Evolutionary conservation across 306 rosid genomes (phyloP), one percentile per base, ranked within the genome.

Genomic region (Vigna reflexopilosa): DNA sequence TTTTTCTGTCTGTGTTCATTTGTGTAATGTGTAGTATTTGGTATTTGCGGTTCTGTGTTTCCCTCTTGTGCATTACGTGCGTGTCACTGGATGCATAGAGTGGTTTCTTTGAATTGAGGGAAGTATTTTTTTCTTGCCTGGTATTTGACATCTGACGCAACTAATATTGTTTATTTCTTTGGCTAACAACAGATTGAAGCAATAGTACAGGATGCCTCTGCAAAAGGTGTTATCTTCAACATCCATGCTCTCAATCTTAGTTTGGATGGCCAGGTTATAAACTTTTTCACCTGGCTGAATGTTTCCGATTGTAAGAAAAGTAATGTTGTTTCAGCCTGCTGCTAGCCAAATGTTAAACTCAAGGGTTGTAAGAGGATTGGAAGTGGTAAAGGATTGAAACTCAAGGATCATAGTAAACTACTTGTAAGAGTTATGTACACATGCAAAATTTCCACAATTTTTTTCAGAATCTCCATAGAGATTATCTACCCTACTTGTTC

Each of bases 211-310:
- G 93, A 91, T 81, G 83, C 77, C 24, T 45, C 93, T 26, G 97
- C 96, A 76, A 81, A 87, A 51, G 98, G 98, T 68, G 81, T 83
- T 78, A 85, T 92, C 76, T 87, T 91, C 79, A 89, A 77, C 83
- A 83, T 91, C 65, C 85, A 68, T 26, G 93, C 92, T 77, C 95
- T 94, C 83, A 85, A 94, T 86, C 82, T 94, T 58, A 82, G 80
- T 45, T 86, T 92, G 90, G 97, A 94, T 55, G 80, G 83, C 87
- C 97, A 92, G 97, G 98, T 94, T 73, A 64, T 64, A 57, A 20
- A 28, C 22, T 63, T 77, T 80, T 36, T 28, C 47, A 9, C 83
- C 57, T 17, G n/a, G 54, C 47, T 63, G n/a, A 34, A 42, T 14
- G 58, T 72, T 57, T 77, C 22, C 64, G 45, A 70, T 64, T n/a